These are phyloP conservation scores for Elymus sibiricus DNA, from an alignment of 176 grass and related monocot genomes.

Conservation along the genomic window DNA sequence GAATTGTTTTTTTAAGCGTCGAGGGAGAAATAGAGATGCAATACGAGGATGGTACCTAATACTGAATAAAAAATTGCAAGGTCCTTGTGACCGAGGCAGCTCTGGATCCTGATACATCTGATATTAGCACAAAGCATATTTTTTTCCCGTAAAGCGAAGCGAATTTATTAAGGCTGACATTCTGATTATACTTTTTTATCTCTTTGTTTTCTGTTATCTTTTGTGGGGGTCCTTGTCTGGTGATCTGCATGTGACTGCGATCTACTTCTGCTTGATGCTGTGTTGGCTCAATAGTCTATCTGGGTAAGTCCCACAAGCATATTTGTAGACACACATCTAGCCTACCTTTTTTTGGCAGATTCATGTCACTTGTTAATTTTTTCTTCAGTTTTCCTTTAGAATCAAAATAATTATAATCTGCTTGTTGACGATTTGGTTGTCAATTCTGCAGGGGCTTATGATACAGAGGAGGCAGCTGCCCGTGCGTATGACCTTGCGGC, in stretches of 20 bases:
- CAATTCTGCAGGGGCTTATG: constrained; percentile 76
- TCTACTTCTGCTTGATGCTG: constrained; percentile 37
- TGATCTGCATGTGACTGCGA: constrained; percentile 53
- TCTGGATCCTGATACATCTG: constrained; percentile 24
- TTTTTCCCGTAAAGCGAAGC: constrained; percentile 17
- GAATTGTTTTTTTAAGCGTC: neutral
- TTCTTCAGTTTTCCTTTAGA: neutral
- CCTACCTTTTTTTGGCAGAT: constrained; percentile 28
- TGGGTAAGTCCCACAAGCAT: constrained; percentile 55
- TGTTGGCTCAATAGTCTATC: constrained; percentile 47
- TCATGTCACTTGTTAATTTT: constrained; percentile 8
- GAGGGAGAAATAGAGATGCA: neutral
- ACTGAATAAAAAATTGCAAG: neutral
- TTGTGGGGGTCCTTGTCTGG: constrained; percentile 34
- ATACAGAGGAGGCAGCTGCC: constrained; percentile 76
- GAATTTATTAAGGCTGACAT: constrained; percentile 64
- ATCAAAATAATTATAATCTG: neutral
- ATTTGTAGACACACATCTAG: constrained; percentile 4
- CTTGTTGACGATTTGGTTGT: neutral
- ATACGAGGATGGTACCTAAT: constrained; percentile 19
- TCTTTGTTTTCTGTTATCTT: constrained; percentile 26
- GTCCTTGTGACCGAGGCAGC: neutral
- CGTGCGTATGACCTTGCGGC: constrained; percentile 84
- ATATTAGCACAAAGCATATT: constrained; percentile 7
- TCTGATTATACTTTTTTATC: constrained; percentile 29